Base-by-base conservation (phyloP, 164 flowering plant species). In the Cinnamomum chago region DNA sequence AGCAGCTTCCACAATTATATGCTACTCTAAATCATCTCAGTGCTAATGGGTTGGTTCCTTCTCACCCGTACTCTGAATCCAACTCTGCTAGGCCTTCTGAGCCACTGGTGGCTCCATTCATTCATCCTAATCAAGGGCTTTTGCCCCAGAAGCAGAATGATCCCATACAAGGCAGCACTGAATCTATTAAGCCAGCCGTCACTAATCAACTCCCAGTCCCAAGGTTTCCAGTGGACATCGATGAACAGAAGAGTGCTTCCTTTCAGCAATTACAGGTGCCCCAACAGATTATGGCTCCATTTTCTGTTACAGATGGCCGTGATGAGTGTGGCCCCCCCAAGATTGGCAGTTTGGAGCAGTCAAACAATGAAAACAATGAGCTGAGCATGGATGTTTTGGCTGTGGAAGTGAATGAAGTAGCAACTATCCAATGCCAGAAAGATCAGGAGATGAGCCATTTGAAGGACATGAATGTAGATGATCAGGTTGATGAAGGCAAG, bases 1-100 rank as follows among this genome's bases (percentile, higher is more conserved):
- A 84, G 76, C 88, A 84, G 72, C 83, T 88, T 73, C 87, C 88
- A 60, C 87, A 88, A 51, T 77, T 83, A 58, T 83, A 75, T 84
- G 81, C 89, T 71, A 76, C 86, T 70, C 75, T 85, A 40, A 83
- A 81, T 72, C 74, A 85, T 69, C 73, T 79, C 11, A 76, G 55
- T 73, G 51, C 80, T 15, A 28, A 64, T 25, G 86, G 73, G 35
- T 35, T 66, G 58, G 69, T 71, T 70, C 79, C 86, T 73, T 69
- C 82, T 35, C 70, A 65, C 62, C 64, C 75, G 2, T 40, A 40
- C 35, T 6, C 73, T 52, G n/a, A 76, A 7, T 25, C 73, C 24
- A 74, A 81, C 27, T 52, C 83, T 70, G 75, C 58, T 18, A 83
- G 72, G 13, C 50, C 76, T 58, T 70, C 64, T 77, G 58, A 78